Base-by-base conservation (phyloP, 192 early-diverging fungal species). In the Phlyctochytrium arcticum region DNA sequence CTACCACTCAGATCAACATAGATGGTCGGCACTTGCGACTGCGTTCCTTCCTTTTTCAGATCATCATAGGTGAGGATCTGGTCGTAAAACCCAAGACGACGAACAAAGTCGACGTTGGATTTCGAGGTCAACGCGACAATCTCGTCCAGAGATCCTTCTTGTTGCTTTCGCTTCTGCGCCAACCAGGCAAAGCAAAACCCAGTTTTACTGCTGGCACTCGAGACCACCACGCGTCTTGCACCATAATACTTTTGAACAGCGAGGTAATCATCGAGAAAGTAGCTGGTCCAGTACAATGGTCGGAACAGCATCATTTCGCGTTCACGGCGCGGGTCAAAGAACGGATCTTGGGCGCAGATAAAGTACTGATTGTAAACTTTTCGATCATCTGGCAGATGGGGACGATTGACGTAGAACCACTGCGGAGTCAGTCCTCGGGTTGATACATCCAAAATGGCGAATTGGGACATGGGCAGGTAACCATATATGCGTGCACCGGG, bases 221-320 rank as follows among this genome's bases (percentile, higher is more conserved):
- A 65, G 46, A 79, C 54, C 15, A 79, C 35, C 19, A 77, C 54
- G 12, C 35, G n/a, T 21, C 57, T 57, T 5, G 74, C 70, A 42
- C 56, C 63, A 64, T 67, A 76, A 31, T 62, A 67, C 23, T 36
- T 39, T 33, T 72, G 60, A 6, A 42, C 58, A 10, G 55, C 29
- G 17, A 79, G 17, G 53, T 56, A 79, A 37, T 79, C 74, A 5
- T 23, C 42, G 26, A 73, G 50, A 42, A 70, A 70, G 62, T 67
- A 79, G 8, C 71, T 73, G 24, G 73, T 79, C 37, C 60, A 57
- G 66, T 62, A 79, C 5, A 79, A 59, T 0, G 77, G 77, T 30
- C 77, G 65, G 57, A 73, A 76, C 21, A 76, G 54, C 37, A 69
- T 33, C 47, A 68, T 71, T n/a, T 56, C 68, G 21, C 67, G 54